Evolutionary conservation across 108 stramenopile genomes (phyloP).

Genomic region (Fragilariopsis cylindrus): DNA sequence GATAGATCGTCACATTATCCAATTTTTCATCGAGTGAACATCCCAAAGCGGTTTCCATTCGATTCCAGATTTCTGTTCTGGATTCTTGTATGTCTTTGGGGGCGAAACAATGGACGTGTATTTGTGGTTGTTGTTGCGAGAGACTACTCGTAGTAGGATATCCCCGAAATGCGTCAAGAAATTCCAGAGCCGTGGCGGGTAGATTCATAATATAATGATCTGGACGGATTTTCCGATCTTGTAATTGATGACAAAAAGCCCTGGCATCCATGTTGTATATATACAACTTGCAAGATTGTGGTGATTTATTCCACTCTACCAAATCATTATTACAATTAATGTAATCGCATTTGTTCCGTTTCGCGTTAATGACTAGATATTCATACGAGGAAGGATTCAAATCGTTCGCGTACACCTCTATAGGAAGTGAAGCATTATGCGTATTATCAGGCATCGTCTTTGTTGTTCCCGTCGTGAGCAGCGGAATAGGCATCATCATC

Average conservation of each 20-base stretch:
- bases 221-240: conserved; percentile 45
- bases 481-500: conserved; percentile 7
- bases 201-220: conserved; percentile 97
- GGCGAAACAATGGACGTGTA: conserved; percentile 87
- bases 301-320: background rate
- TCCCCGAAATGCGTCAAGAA: conserved; percentile 93
- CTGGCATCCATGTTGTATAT: conserved; percentile 91
- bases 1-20: conserved; percentile 43
- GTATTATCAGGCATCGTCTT: too few relatives aligned
- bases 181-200: conserved; percentile 89
- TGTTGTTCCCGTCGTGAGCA: conserved; percentile 1
- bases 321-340: background rate
- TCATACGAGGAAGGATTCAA: conserved; percentile 87
- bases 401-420: conserved; percentile 75
- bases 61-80: conserved; percentile 41
- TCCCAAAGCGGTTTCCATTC: conserved; percentile 70
- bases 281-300: conserved; percentile 28
- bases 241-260: conserved; percentile 75
- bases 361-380: conserved; percentile 78
- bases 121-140: conserved; percentile 34
- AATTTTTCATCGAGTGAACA: conserved; percentile 46
- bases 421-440: background rate
- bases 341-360: conserved; percentile 75
- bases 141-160: conserved; percentile 32
- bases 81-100: conserved; percentile 55